Evolutionary conservation across 768 basidiomycete species (phyloP), one percentile per base, ranked within the genome.

Genomic region (Filobasidium floriforme): DNA sequence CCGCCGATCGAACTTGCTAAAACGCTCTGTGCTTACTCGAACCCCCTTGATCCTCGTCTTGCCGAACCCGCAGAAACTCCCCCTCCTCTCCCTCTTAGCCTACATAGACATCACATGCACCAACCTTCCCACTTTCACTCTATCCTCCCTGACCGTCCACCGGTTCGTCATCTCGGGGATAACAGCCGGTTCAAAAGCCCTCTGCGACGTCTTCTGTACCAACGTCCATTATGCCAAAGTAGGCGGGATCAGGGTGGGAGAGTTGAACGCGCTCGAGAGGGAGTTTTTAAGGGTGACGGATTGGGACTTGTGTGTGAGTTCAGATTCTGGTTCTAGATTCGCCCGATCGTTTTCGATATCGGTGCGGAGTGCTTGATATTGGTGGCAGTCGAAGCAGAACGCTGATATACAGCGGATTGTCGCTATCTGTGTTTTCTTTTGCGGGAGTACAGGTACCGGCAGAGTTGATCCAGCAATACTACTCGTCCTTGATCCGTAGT

Each of bases 81-180:
- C 79, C 1, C 74, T 80, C 2, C 71, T 80, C 7, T 76, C 77
- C 22, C 72, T 80, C 32, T 68, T 80, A 7, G 76, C 77, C 3
- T 80, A 80, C 67, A 76, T 80, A 49, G 79, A 80, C 69, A 73
- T 75, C 81, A 91, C 96, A 74, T 94, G 91, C 80, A 84, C 87
- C 54, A 86, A 90, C 71, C 84, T 86, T 73, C 89, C 91, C 26
- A 82, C 86, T 41, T 99, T 97, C 83, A 94, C 89, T 59, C 85
- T 99, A 70, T 90, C 91, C 43, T 94, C 92, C 43, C 86, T 98
- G 73, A 98, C 94, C 26, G 92, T 92, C 74, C 96, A 99, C 81
- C 91, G 96, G 67, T 98, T 99, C 81, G 84, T 97, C 76, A 97
- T 98, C 80, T 85, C 94, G 54, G 86, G 91, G 72, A 88, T 97